These are phyloP conservation scores for Aspergillus sp. DNA, from an alignment of 2,329 filamentous ascomycete genomes.

Conservation along the genomic window DNA sequence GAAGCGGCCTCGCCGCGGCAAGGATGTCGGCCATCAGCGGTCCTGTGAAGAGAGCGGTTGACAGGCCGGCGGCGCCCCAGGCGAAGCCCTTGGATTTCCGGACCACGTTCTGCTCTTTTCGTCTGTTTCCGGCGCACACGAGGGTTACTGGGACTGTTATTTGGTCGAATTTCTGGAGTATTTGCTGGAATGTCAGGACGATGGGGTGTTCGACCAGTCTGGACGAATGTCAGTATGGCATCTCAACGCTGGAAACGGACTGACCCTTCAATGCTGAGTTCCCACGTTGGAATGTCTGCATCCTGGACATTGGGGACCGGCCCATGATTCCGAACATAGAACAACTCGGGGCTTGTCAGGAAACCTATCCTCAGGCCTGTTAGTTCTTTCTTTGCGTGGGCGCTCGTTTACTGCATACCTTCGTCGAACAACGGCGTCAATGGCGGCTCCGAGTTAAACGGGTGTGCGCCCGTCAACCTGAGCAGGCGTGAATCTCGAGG, in stretches of 20 bases:
- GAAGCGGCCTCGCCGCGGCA: slow-evolving; percentile 55
- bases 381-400: too few relatives aligned
- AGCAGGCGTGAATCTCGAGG: slow-evolving; percentile 72
- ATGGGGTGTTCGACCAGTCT: slow-evolving; percentile 70
- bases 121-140: slow-evolving; percentile 82
- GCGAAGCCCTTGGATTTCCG: slow-evolving; percentile 90
- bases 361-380: slow-evolving; percentile 50
- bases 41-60: slow-evolving; percentile 81
- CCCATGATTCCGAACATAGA: slow-evolving; percentile 89
- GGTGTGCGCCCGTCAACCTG: slow-evolving; percentile 76
- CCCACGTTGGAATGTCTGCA: slow-evolving; percentile 65
- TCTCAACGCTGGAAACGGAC: neutral
- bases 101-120: slow-evolving; percentile 87
- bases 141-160: slow-evolving; percentile 79
- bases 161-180: slow-evolving; percentile 67
- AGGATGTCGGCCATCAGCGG: slow-evolving; percentile 66
- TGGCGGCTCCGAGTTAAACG: slow-evolving; percentile 84
- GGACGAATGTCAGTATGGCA: neutral
- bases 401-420: too few relatives aligned
- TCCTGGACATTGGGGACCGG: slow-evolving; percentile 67
- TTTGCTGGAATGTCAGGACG: slow-evolving; percentile 59
- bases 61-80: slow-evolving; percentile 81
- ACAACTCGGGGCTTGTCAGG: slow-evolving; percentile 74
- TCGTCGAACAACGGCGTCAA: slow-evolving; percentile 66
- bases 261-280: slow-evolving; percentile 68